These are phyloP conservation scores for Dendrostoma leiphaemia DNA, from an alignment of 2,329 filamentous ascomycete species.

Conservation along the genomic window DNA sequence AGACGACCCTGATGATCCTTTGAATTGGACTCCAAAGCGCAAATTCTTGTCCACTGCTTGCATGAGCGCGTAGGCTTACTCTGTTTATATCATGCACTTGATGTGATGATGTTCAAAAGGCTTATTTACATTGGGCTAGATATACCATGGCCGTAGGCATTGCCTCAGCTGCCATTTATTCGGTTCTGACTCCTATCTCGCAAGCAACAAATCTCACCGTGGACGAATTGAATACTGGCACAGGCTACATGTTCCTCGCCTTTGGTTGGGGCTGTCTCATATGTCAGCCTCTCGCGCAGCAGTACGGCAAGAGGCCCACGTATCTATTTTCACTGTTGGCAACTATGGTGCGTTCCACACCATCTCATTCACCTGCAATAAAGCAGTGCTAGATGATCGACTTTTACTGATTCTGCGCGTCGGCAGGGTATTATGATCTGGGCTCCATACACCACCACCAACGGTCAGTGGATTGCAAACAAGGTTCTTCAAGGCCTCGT, in stretches of 20 bases:
- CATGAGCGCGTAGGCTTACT: slow-evolving; percentile 20
- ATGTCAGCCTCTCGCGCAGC: slow-evolving; percentile 31
- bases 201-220: slow-evolving; percentile 31
- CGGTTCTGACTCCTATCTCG: slow-evolving; percentile 34
- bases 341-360: slow-evolving; percentile 17
- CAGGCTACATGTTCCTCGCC: slow-evolving; percentile 38
- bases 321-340: slow-evolving; percentile 29
- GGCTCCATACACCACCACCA: slow-evolving; percentile 25
- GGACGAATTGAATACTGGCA: slow-evolving; percentile 36
- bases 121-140: not conserved
- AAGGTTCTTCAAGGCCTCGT: slow-evolving; percentile 29
- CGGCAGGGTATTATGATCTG: slow-evolving; percentile 23
- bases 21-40: slow-evolving; percentile 34
- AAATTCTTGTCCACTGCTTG: slow-evolving; percentile 30
- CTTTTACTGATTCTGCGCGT: not conserved
- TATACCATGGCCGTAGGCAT: slow-evolving; percentile 44
- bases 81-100: not conserved
- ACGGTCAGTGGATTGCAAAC: slow-evolving; percentile 27
- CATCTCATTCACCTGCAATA: not conserved
- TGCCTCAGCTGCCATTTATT: slow-evolving; percentile 36
- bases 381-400: no score
- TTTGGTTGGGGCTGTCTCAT: slow-evolving; percentile 32
- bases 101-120: not conserved
- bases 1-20: slow-evolving; percentile 35
- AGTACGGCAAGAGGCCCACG: slow-evolving; percentile 30